Conservation (phyloP, 2,329 filamentous ascomycete genomes). For the Fusarium mangiferae region DNA sequence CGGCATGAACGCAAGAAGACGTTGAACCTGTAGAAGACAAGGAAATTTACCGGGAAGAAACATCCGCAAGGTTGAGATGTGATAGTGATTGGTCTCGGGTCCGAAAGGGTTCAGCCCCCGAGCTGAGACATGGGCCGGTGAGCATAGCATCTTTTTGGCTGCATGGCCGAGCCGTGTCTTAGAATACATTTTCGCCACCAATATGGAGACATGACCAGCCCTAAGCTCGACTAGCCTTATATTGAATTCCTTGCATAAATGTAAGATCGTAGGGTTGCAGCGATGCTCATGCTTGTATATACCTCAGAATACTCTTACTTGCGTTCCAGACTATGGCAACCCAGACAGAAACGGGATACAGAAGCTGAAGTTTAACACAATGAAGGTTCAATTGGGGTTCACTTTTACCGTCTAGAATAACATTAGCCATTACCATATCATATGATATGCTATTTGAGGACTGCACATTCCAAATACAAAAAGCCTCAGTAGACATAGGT, state of each 20-base stretch:
- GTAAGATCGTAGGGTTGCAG: background rate
- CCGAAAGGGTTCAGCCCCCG: background rate
- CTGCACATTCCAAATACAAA: accelerated
- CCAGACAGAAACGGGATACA: background rate
- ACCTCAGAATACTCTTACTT: background rate
- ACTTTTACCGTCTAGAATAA: accelerated
- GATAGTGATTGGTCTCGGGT: background rate
- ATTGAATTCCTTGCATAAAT: background rate
- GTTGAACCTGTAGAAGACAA: background rate
- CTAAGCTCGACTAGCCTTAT: background rate
- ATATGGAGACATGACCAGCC: background rate
- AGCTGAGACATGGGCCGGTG: background rate
- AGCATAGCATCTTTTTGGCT: background rate
- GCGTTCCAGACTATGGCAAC: background rate
- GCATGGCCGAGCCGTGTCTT: background rate
- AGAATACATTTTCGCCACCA: background rate
- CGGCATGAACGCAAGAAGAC: background rate
- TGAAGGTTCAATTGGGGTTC: background rate
- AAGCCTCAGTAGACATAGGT: background rate
- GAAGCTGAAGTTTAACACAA: background rate
- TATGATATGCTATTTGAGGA: accelerated
- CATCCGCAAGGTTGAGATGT: accelerated
- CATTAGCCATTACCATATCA: accelerated
- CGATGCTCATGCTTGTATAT: background rate
- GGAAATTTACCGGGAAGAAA: background rate